phyloP scores from a whole-genome alignment of 1,284 basidiomycete genomes.

The Cryptococcus sp. region DNA sequence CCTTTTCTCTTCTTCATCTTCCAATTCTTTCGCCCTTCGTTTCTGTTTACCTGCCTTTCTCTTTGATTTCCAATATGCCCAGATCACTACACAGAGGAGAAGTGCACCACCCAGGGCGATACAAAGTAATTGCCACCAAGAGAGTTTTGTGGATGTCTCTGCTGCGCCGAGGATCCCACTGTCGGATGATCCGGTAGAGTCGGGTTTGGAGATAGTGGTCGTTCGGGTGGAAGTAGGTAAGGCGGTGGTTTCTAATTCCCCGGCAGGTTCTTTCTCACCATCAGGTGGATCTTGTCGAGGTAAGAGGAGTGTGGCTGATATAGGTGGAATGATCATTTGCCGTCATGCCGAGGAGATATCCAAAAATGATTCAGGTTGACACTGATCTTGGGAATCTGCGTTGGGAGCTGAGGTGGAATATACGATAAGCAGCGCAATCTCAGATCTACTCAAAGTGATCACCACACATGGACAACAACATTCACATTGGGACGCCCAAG shows the following conservation, averaged over 20 bases:
- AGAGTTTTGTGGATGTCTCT: conserved; percentile 17
- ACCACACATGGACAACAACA: neutral
- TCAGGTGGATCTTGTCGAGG: neutral
- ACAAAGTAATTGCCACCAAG: conserved; percentile 38
- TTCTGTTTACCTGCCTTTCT: conserved; percentile 7
- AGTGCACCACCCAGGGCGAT: conserved; percentile 17
- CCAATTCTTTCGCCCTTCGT: conserved; percentile 13
- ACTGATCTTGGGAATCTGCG: too few species aligned
- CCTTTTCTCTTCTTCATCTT: conserved; percentile 12
- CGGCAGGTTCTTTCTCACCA: neutral
- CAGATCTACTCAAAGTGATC: neutral
- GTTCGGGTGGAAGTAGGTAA: neutral
- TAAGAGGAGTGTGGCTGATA: neutral
- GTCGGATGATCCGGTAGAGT: neutral
- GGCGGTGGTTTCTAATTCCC: neutral
- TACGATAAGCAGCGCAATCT: neutral
- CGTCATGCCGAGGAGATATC: neutral
- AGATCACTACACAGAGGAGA: conserved; percentile 11
- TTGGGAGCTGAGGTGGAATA: neutral
- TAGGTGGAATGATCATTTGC: neutral
- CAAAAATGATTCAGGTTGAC: too few species aligned
- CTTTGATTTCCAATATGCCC: conserved; percentile 20
- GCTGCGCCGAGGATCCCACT: conserved; percentile 10
- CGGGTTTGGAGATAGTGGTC: neutral
- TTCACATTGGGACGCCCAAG: neutral